A percentile compares a stretch with the other conserved stretches of the same genome.
phyloP scores from a whole-genome alignment of 352 stramenopile species.

The Phytophthora aleatoria region DNA sequence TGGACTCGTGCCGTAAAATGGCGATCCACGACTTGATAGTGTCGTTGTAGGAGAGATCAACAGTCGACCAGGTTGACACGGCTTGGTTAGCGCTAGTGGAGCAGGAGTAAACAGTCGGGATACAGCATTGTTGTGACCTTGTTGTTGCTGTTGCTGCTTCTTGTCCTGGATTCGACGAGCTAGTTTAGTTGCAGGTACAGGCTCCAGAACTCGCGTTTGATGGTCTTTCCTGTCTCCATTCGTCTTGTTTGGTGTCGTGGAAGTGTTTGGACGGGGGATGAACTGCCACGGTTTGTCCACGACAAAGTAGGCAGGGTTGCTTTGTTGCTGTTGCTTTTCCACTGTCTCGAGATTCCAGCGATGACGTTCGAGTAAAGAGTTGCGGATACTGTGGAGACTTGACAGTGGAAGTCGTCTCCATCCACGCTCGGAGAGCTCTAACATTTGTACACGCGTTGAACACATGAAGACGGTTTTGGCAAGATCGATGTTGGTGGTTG shows the following conservation, averaged over 20 bases:
- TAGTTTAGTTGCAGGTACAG: conserved; percentile 45
- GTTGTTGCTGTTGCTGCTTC: conserved; percentile 40
- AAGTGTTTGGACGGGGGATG: conserved; percentile 20
- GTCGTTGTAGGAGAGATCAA: not conserved
- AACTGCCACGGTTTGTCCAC: conserved; percentile 61
- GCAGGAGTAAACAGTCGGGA: conserved; percentile 24
- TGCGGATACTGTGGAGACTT: conserved; percentile 52
- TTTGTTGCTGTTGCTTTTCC: conserved; percentile 37
- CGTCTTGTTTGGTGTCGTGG: conserved; percentile 1
- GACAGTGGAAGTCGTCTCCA: conserved; percentile 56
- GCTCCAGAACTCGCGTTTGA: conserved; percentile 29
- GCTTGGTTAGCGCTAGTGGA: conserved; percentile 2
- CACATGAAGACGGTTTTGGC: conserved; percentile 64
- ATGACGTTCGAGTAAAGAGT: conserved; percentile 59
- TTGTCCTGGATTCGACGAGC: conserved; percentile 58
- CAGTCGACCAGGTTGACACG: conserved; percentile 4
- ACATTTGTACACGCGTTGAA: conserved; percentile 55
- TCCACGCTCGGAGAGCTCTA: conserved; percentile 68
- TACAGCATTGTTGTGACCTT: conserved; percentile 18
- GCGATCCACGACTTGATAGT: conserved; percentile 12
- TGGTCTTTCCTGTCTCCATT: conserved; percentile 16
- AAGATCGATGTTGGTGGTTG: conserved; percentile 28
- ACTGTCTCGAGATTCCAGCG: conserved; percentile 54
- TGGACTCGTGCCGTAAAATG: conserved; percentile 14
- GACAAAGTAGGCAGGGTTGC: conserved; percentile 36